Evolutionary conservation across 345 rosid species (phyloP), one percentile per base, ranked within the genome.

Genomic region (Eucalyptus sideroxylon): DNA sequence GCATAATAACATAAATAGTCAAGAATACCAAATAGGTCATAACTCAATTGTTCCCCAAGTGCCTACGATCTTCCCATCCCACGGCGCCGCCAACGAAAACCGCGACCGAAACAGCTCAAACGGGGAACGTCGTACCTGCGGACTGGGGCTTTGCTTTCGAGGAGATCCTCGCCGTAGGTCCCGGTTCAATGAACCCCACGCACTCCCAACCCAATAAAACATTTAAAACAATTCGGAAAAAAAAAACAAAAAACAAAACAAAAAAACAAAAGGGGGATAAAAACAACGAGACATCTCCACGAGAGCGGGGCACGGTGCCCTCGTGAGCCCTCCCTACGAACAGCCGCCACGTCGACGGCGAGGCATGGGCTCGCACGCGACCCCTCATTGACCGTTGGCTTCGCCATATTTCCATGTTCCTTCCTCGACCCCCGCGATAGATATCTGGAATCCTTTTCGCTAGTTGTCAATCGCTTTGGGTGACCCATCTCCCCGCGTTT

Each of bases 21-120:
- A 50, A 13, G 16, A 50, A 50, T 50, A 50, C 7, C 17, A 50
- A 50, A 50, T 50, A 50, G 1, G 17, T 2, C 3, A 1, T 15
- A 50, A 50, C 7, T 15, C 0, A 15, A 50, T 2, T 50, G 51
- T 14, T 50, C 0, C 51, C 17, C 0, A 50, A 1, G 53, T 50
- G 3, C 53, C 8, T 16, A 3, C 5, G 17, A 16, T 62, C 77
- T 65, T 4, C 77, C 17, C 40, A 2, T 8, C 44, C 44, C 81
- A 9, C 7, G 42, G 44, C 44, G 81, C 44, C 44, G 23, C 44
- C 44, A 10, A 3, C 13, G 44, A 11, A 69, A 16, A 34, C 44
- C 11, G 19, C 82, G 2, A 5, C 4, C 26, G 44, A 34, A 34
- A 69, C 40, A 16, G n/a, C 2, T 31, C 40, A 8, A 31, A 31